Evolutionary conservation across 2,329 filamentous ascomycete species (phyloP), one percentile per base, ranked within the genome.

Genomic region (Aspergillus ochraceoroseus): DNA sequence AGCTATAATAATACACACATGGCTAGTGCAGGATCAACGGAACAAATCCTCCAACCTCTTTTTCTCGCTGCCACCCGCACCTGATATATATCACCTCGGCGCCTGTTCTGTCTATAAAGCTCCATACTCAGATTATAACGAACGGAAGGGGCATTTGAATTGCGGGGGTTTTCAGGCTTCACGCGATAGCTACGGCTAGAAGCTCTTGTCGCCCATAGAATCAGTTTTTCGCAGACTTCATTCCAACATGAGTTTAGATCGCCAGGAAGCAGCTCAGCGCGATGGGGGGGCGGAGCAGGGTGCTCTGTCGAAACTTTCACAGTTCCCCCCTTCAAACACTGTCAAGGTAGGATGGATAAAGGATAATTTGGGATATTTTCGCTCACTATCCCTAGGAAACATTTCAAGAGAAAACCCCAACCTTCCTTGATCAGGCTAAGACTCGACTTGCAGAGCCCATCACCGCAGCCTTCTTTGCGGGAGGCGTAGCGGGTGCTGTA

Each of bases 401-500:
- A 14, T 34, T 46, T 8, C 22, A 41, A 13, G 41, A 38, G 11
- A 38, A 43, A 14, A 38, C 36, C 5, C 48, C 51, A 1, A 48
- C 58, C 15, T n/a, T 62, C 5, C 15, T 60, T 22, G 37, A 43
- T 32, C 48, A 48, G 32, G 45, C 57, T 17, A 62, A 44, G 41
- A 56, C 58, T n/a, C 64, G 57, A 26, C 34, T 95, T 48, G 83
- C 88, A 7, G 85, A 94, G 49, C 89, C 90, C 3, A 82, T 95
- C 26, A 70, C 88, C 22, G 90, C 92, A 28, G 89, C 92, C 22
- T 98, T 98, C 60, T 84, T 94, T 57, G 92, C 87, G 19, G 92
- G 92, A 47, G 92, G 92, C 52, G 81, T 95, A 14, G 92, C 92
- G 11, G 92, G 92, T 43, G 92, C 92, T 29, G 90, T 98, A n/a